Conservation (phyloP, 2,329 filamentous ascomycete species). For the Didymosphaeria variabile region DNA sequence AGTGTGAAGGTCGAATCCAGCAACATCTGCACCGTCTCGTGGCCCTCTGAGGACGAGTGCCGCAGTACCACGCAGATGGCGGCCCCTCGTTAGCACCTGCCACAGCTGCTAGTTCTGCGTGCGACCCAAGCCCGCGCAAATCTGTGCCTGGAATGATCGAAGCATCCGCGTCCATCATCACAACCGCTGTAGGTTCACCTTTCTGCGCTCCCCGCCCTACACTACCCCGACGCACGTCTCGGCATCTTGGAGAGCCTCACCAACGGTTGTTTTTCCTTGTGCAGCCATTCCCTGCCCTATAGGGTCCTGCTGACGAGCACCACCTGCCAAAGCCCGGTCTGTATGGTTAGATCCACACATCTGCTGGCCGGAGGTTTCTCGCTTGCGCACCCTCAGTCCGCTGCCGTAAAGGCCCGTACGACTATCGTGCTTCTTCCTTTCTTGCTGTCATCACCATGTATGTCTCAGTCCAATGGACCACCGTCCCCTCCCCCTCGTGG, state of each 20-base stretch:
- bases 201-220: constrained; percentile 29
- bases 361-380: constrained; percentile 36
- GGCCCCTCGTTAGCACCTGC: constrained; percentile 38
- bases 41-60: constrained; percentile 41
- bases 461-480: constrained; percentile 48
- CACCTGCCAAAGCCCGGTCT: constrained; percentile 35
- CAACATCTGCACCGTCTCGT: constrained; percentile 44
- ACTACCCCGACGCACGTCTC: constrained; percentile 40
- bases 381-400: constrained; percentile 42
- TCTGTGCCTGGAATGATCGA: constrained; percentile 28
- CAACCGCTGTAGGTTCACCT: constrained; percentile 36
- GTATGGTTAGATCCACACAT: constrained; percentile 44
- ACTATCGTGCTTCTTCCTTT: constrained; percentile 30
- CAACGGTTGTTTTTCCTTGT: constrained; percentile 36
- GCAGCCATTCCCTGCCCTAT: constrained; percentile 33
- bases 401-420: constrained; percentile 30
- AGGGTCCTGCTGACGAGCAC: constrained; percentile 40
- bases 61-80: constrained; percentile 30
- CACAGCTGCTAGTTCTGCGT: constrained; percentile 34
- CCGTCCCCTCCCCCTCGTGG: constrained; percentile 38
- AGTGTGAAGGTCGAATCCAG: constrained; percentile 36
- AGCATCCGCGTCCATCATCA: constrained; percentile 27
- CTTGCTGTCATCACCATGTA: constrained; percentile 47
- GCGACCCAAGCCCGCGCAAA: constrained; percentile 37
- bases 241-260: constrained; percentile 31